These are phyloP conservation scores for Melocanna baccifera DNA, from an alignment of 176 grass and related monocot genomes.

Conservation along the genomic window DNA sequence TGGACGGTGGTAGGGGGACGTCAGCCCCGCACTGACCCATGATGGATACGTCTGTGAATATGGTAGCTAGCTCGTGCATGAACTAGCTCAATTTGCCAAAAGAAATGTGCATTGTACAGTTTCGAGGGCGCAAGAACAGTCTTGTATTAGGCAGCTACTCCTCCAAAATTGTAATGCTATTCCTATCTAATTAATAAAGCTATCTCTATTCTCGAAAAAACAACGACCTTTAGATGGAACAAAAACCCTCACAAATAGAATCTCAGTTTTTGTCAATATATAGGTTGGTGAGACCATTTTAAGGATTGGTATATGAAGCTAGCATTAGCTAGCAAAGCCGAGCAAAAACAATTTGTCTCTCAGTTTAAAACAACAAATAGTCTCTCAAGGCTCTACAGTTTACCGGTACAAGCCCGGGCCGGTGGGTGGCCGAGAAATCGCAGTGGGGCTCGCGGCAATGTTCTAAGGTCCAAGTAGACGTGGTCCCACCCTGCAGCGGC, in stretches of 20 bases:
- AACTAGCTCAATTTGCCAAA: background rate
- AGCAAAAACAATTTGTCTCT: background rate
- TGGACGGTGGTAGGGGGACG: no score
- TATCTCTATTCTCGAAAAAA: no score
- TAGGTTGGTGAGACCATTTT: background rate
- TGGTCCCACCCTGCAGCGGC: conserved; percentile 33
- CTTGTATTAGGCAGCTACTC: background rate
- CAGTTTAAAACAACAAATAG: background rate
- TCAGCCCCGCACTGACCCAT: no score
- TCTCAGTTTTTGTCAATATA: background rate
- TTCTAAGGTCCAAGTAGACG: conserved; percentile 13
- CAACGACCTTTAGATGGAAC: background rate
- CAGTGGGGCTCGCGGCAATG: background rate
- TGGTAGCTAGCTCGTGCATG: no score
- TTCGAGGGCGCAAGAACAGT: background rate
- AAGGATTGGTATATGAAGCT: background rate
- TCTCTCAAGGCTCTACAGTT: background rate
- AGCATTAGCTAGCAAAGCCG: background rate
- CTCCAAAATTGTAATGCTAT: no score
- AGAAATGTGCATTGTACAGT: background rate
- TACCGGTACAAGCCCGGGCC: background rate
- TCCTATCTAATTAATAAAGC: no score
- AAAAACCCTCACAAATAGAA: background rate
- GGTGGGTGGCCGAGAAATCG: background rate
- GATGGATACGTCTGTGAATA: no score